Evolutionary conservation across 768 basidiomycete species (phyloP).

Genomic region (Lactarius vividus): DNA sequence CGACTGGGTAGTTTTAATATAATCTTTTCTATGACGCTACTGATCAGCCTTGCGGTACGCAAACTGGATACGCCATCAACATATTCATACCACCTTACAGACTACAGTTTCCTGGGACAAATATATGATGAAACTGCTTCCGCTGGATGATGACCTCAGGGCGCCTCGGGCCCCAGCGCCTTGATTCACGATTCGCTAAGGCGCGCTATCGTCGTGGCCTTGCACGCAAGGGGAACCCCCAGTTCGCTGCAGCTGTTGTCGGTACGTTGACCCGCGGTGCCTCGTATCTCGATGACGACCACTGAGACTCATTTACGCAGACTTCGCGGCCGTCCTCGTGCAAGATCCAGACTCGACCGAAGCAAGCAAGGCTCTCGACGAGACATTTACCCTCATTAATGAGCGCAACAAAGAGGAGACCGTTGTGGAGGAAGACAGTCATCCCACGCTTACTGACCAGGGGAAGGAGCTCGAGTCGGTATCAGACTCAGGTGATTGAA

Average conservation of each 20-base stretch:
- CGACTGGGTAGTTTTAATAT: too few species aligned
- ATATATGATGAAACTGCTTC: too few species aligned
- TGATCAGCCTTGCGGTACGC: too few species aligned
- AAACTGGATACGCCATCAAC: too few species aligned
- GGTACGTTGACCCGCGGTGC: constrained; percentile 27
- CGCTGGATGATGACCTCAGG: too few species aligned
- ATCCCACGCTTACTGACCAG: constrained; percentile 32
- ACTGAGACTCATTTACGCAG: constrained; percentile 24
- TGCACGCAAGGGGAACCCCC: constrained; percentile 35
- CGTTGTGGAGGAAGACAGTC: constrained; percentile 18
- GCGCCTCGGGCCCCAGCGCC: too few species aligned
- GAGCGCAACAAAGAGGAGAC: constrained; percentile 3
- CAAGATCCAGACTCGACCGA: constrained; percentile 33
- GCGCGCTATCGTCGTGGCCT: constrained; percentile 38
- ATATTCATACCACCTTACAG: too few species aligned
- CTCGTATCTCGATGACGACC: too few species aligned
- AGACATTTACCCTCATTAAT: constrained; percentile 8
- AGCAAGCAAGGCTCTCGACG: constrained; percentile 28
- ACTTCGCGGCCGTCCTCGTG: constrained; percentile 32
- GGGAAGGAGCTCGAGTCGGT: constrained; percentile 39
- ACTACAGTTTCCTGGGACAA: too few species aligned
- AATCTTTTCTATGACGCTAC: too few species aligned
- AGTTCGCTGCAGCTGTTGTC: constrained; percentile 26
- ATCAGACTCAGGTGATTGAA: constrained; percentile 56
- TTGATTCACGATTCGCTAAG: constrained; percentile 35